Conservation (phyloP, 768 basidiomycete genomes). For the Serendipita sp. region DNA sequence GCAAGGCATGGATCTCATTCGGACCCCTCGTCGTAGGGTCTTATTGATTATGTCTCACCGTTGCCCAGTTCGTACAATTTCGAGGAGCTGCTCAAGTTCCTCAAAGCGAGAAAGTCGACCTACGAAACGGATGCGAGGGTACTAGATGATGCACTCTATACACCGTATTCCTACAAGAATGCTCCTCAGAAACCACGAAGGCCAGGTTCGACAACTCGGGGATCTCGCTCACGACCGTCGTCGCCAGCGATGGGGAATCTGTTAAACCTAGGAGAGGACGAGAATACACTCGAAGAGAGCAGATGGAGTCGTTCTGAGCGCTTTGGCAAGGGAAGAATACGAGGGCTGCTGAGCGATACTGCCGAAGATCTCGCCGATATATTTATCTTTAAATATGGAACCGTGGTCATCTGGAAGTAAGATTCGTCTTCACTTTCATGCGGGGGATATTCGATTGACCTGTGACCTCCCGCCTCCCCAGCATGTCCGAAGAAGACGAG, state of each 20-base stretch:
- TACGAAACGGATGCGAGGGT: conserved; percentile 76
- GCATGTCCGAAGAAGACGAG: conserved; percentile 89
- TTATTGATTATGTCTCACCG: not conserved
- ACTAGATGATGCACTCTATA: conserved; percentile 89
- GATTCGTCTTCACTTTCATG: too few relatives aligned
- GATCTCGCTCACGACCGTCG: conserved; percentile 13
- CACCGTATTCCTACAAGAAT: conserved; percentile 64
- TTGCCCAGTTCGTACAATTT: conserved; percentile 67
- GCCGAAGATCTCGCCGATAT: conserved; percentile 60
- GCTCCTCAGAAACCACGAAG: conserved; percentile 17
- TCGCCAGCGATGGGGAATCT: conserved; percentile 4
- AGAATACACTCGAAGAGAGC: conserved; percentile 26
- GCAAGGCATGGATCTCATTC: conserved; percentile 41
- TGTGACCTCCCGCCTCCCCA: too few relatives aligned
- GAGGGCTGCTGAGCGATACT: conserved; percentile 10
- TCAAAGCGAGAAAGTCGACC: conserved; percentile 61
- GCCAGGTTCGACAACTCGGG: conserved; percentile 12
- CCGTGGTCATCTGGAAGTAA: conserved; percentile 77
- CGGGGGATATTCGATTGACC: too few relatives aligned
- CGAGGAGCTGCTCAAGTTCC: conserved; percentile 74
- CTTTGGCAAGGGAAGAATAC: conserved; percentile 22
- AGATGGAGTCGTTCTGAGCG: conserved; percentile 42
- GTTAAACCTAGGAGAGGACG: conserved; percentile 9
- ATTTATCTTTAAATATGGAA: conserved; percentile 86
- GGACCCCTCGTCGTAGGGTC: not conserved